Base-by-base conservation (phyloP, 2,329 filamentous ascomycete species). In the Aspergillus luchuensis region DNA sequence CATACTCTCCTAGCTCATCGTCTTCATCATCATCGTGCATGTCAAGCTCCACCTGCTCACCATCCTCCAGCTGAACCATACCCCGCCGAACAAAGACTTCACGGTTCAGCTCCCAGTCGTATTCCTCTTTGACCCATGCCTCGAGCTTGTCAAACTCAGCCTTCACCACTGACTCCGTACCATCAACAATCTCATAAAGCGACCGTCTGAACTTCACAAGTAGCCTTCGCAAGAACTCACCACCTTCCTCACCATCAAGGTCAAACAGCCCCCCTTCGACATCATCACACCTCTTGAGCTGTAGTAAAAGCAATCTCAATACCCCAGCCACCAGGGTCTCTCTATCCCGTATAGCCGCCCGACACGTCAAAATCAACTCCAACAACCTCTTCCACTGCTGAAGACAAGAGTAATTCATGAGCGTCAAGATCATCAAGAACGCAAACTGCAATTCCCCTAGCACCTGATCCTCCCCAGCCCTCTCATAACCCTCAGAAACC, bases 321-420 rank as follows among this genome's bases (percentile, higher is more conserved):
- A 83, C 74, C 10, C 81, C 75, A n/a, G 80, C 72, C 70, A 87
- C 87, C 57, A 87, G 80, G 2, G 69, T 69, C 30, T 82, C 74
- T 2, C 80, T 75, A 21, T 81, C 77, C 8, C 66, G 59, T 15
- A 87, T 78, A 2, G 85, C 85, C 43, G 70, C 71, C 17, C 77
- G 79, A 66, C 84, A 87, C 0, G 85, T 88, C 53, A 89, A 75
- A 7, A 87, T 74, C 23, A 89, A 72, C 1, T 75, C 75, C 8
- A 89, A 73, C 10, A 89, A 65, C 39, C 87, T 76, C 68, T 86
- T 87, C 87, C 87, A 89, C 69, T 89, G 86, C 70, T 88, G 85
- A 3, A 88, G 74, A 67, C 86, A 88, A 2, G 85, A 87, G 69
- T 84, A 87, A 69, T 89, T 89, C 77, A 87, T 87, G 63, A 89